A percentile compares a stretch with the other conserved stretches of the same genome.
Evolutionary conservation across 2,329 filamentous ascomycete species (phyloP).

Genomic region (Leptoxyphium fumago): DNA sequence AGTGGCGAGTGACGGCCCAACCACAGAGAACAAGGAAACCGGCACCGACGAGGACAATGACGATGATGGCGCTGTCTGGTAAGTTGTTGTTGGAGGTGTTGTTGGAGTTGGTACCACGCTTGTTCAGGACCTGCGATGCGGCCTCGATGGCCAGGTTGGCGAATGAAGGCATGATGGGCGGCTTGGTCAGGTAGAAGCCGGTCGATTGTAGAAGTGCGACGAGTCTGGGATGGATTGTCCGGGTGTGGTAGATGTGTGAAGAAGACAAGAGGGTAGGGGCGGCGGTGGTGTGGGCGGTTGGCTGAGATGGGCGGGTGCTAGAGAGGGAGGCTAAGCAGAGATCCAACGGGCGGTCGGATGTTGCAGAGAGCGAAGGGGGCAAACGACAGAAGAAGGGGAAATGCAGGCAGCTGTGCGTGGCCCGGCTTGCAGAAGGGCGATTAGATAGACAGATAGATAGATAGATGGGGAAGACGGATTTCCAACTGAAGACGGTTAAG

Average conservation of each 20-base stretch:
- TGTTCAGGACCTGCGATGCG: not conserved
- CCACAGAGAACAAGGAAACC: slow-evolving; percentile 10
- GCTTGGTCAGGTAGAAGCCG: not conserved
- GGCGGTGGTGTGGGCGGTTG: not conserved
- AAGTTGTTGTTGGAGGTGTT: not conserved
- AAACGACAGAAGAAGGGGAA: too few relatives aligned
- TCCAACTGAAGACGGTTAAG: too few relatives aligned
- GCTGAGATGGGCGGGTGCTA: too few relatives aligned
- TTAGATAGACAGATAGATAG: not conserved
- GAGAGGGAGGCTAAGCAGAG: too few relatives aligned
- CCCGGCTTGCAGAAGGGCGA: too few relatives aligned
- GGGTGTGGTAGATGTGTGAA: not conserved
- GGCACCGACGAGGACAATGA: slow-evolving; percentile 9
- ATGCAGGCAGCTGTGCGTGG: too few relatives aligned
- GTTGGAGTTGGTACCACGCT: not conserved
- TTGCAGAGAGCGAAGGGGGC: too few relatives aligned
- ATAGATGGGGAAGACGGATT: too few relatives aligned
- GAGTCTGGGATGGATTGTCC: too few relatives aligned
- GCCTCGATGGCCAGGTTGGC: not conserved
- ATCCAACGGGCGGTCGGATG: too few relatives aligned
- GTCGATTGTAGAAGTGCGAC: too few relatives aligned
- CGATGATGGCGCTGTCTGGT: slow-evolving; percentile 5
- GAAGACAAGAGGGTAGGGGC: not conserved
- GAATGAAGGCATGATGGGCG: not conserved
- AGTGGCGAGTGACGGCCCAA: slow-evolving; percentile 10